Evolutionary conservation across 495 filamentous ascomycete species (phyloP).

Genomic region (Penicillium arizonense): DNA sequence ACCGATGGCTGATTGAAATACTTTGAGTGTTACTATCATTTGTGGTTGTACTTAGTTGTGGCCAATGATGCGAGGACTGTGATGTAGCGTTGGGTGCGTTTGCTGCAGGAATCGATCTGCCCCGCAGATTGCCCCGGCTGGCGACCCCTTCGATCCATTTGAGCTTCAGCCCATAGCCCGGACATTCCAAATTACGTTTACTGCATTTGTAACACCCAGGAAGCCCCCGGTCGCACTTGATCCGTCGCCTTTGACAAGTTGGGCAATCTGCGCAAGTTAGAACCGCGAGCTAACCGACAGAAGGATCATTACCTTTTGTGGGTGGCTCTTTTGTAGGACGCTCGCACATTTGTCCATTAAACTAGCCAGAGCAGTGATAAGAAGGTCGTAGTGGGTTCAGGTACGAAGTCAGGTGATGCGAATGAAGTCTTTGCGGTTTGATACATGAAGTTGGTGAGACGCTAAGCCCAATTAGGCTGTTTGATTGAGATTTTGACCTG

Average conservation of each 20-base stretch:
- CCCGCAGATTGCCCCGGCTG: conserved; percentile 33
- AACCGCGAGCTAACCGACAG: neutral
- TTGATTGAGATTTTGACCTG: neutral
- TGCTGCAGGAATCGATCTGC: conserved; percentile 8
- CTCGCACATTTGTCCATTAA: conserved; percentile 12
- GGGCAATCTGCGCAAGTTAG: conserved; percentile 28
- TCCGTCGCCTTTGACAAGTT: conserved; percentile 49
- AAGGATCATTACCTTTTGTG: conserved; percentile 14
- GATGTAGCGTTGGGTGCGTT: neutral
- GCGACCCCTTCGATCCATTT: conserved; percentile 38
- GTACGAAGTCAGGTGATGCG: neutral
- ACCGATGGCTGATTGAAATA: neutral
- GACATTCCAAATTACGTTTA: conserved; percentile 43
- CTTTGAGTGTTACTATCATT: neutral
- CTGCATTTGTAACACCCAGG: conserved; percentile 24
- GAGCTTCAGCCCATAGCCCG: conserved; percentile 41
- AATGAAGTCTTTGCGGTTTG: neutral
- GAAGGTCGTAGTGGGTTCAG: neutral
- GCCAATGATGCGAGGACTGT: neutral
- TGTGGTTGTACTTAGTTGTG: too few relatives aligned
- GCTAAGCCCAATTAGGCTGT: neutral
- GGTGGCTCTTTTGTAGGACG: conserved; percentile 9
- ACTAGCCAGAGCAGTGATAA: neutral
- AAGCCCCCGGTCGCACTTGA: conserved; percentile 45
- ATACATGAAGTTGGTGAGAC: neutral